phyloP scores from a whole-genome alignment of 768 basidiomycete genomes.

The Pisolithus marmoratus region DNA sequence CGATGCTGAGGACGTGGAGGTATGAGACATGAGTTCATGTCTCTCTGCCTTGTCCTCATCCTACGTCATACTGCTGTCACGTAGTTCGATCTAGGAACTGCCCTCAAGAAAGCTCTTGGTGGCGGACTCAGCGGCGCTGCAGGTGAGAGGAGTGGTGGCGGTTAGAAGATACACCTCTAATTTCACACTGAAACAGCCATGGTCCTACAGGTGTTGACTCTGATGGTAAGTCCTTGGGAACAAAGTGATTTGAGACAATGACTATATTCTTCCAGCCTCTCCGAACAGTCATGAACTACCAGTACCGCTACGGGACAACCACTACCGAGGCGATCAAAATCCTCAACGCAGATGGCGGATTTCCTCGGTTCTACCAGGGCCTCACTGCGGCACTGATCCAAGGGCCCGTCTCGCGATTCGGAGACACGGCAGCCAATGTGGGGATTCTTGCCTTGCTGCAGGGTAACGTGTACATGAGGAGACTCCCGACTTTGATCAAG shows the following conservation, averaged over 20 bases:
- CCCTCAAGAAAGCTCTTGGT: slow-evolving; percentile 78
- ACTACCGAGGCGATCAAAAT: slow-evolving; percentile 58
- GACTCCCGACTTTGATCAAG: slow-evolving; percentile 61
- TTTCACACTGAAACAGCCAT: slow-evolving; percentile 51
- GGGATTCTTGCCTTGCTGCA: slow-evolving; percentile 84
- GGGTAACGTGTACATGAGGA: slow-evolving; percentile 65
- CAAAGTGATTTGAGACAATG: background rate
- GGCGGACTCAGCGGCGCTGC: slow-evolving; percentile 89
- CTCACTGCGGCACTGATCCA: slow-evolving; percentile 81
- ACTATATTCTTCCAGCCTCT: slow-evolving; percentile 49
- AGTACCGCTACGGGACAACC: slow-evolving; percentile 83
- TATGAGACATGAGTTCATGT: slow-evolving; percentile 26
- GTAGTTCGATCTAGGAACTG: slow-evolving; percentile 76
- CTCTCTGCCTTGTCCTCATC: slow-evolving; percentile 32
- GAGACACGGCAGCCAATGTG: slow-evolving; percentile 92
- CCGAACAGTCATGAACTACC: slow-evolving; percentile 98
- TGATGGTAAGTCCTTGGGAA: slow-evolving; percentile 49
- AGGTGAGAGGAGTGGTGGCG: slow-evolving; percentile 34
- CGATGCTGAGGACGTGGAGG: slow-evolving; percentile 61
- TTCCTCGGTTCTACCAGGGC: slow-evolving; percentile 83
- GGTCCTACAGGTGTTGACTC: slow-evolving; percentile 86
- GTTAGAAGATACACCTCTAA: background rate
- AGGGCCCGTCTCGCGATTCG: slow-evolving; percentile 81
- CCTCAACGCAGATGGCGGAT: slow-evolving; percentile 76
- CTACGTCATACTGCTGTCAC: slow-evolving; percentile 35